phyloP scores from a whole-genome alignment of 1,139 yeast genomes.

The Pichia sp. region DNA sequence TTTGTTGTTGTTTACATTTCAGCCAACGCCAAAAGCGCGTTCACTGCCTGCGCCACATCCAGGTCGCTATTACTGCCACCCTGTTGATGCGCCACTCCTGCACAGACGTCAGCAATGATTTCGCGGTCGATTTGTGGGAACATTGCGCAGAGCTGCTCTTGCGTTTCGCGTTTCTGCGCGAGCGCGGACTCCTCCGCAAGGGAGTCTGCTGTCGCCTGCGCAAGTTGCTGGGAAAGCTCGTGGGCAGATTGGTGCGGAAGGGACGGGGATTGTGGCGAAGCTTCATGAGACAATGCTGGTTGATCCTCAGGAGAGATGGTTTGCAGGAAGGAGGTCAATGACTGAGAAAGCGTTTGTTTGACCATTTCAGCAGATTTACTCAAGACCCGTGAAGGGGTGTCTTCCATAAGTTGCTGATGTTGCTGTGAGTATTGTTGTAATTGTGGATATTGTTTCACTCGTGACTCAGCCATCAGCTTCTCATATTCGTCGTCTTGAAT shows the following conservation, averaged over 20 bases:
- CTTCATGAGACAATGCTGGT: no score
- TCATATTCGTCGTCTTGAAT: constrained; percentile 52
- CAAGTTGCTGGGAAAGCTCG: background rate
- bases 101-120: constrained; percentile 63
- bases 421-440: constrained; percentile 11
- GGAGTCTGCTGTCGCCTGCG: background rate
- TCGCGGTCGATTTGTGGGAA: constrained; percentile 70
- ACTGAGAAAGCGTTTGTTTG: constrained; percentile 33
- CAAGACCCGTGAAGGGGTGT: constrained; percentile 42
- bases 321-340: constrained; percentile 12
- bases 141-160: constrained; percentile 53
- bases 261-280: no score
- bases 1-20: background rate
- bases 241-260: background rate
- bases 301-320: constrained; percentile 4
- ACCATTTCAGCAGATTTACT: constrained; percentile 49
- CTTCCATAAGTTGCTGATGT: constrained; percentile 18
- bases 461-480: constrained; percentile 28
- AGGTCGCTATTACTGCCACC: constrained; percentile 45
- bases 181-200: constrained; percentile 9
- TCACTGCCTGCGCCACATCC: constrained; percentile 31
- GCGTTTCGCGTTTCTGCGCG: constrained; percentile 34
- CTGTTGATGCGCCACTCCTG: constrained; percentile 37
- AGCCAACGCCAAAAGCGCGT: constrained; percentile 9
- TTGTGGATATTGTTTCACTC: constrained; percentile 14